Percentiles rank a stretch among this genome's conserved stretches.
Conservation (phyloP, 2,329 filamentous ascomycete genomes). For the Coniochaeta prunicola region DNA sequence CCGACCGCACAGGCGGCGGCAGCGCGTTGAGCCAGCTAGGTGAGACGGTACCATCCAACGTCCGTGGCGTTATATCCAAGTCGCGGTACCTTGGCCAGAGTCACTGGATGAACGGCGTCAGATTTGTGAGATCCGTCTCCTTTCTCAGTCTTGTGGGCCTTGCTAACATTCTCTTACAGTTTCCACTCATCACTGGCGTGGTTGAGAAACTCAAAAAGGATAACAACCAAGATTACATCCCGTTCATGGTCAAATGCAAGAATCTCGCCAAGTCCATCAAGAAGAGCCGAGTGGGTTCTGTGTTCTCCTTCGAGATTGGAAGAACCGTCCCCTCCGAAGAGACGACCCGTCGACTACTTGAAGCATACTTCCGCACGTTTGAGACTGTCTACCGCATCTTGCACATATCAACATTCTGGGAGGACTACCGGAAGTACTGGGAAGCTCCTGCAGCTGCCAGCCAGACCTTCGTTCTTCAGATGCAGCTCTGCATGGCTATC, state of each 20-base stretch:
- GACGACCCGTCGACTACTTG: slow-evolving; percentile 42
- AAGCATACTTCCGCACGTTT: slow-evolving; percentile 46
- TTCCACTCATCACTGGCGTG: slow-evolving; percentile 15
- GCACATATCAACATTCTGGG: slow-evolving; percentile 48
- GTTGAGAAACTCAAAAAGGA: slow-evolving; percentile 15
- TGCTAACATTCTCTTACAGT: slow-evolving; percentile 12
- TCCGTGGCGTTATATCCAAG: slow-evolving; percentile 29
- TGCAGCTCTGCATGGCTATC: slow-evolving; percentile 47
- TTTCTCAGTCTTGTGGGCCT: slow-evolving; percentile 3
- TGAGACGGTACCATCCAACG: neutral
- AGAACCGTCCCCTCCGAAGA: slow-evolving; percentile 27
- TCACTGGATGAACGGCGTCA: slow-evolving; percentile 40
- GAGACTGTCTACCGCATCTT: slow-evolving; percentile 51
- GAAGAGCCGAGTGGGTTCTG: slow-evolving; percentile 24
- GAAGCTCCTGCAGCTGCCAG: slow-evolving; percentile 29
- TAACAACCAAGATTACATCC: slow-evolving; percentile 21
- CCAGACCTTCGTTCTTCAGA: slow-evolving; percentile 39
- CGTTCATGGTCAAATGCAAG: slow-evolving; percentile 31
- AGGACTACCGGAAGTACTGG: slow-evolving; percentile 46
- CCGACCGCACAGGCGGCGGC: neutral
- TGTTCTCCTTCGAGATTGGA: slow-evolving; percentile 29
- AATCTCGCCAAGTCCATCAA: slow-evolving; percentile 32
- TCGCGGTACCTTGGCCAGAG: slow-evolving; percentile 39
- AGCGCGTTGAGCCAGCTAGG: neutral
- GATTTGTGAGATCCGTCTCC: slow-evolving; percentile 25